Evolutionary conservation across 805 yeast species (phyloP).

Genomic region (Jamesozyma jinghongensis): DNA sequence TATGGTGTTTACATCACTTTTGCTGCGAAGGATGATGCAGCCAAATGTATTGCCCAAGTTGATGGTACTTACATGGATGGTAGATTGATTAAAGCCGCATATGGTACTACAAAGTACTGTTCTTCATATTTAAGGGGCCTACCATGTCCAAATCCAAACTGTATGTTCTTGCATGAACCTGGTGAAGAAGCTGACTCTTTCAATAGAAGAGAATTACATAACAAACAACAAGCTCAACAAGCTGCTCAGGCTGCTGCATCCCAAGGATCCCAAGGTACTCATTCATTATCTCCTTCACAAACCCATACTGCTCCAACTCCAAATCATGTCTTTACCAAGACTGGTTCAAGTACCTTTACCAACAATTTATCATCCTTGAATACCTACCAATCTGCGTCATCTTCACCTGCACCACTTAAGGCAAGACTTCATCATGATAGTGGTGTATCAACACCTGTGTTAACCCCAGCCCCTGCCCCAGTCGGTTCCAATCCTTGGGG

Average conservation of each 20-base stretch:
- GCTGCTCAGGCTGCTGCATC: conserved; percentile 25
- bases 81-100: conserved; percentile 81
- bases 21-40: conserved; percentile 89
- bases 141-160: conserved; percentile 95
- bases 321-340: conserved; percentile 3
- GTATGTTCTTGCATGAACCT: conserved; percentile 98
- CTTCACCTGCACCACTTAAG: conserved; percentile 27
- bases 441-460: conserved; percentile 17
- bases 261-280: conserved; percentile 14
- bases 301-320: conserved; percentile 1
- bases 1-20: conserved; percentile 95
- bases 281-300: neutral
- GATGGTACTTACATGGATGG: conserved; percentile 93
- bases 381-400: conserved; percentile 3
- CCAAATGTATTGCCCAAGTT: conserved; percentile 82
- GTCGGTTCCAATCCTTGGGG: conserved; percentile 31
- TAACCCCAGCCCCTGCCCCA: conserved; percentile 29
- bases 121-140: conserved; percentile 92
- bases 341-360: conserved; percentile 10
- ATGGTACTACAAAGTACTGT: conserved; percentile 97
- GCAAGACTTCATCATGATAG: conserved; percentile 21
- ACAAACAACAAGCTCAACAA: conserved; percentile 27
- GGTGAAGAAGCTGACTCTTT: conserved; percentile 98
- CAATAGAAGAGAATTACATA: conserved; percentile 48
- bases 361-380: conserved; percentile 3